These are phyloP conservation scores for Neobulgaria alba DNA, from an alignment of 2,329 filamentous ascomycete genomes.

Conservation along the genomic window DNA sequence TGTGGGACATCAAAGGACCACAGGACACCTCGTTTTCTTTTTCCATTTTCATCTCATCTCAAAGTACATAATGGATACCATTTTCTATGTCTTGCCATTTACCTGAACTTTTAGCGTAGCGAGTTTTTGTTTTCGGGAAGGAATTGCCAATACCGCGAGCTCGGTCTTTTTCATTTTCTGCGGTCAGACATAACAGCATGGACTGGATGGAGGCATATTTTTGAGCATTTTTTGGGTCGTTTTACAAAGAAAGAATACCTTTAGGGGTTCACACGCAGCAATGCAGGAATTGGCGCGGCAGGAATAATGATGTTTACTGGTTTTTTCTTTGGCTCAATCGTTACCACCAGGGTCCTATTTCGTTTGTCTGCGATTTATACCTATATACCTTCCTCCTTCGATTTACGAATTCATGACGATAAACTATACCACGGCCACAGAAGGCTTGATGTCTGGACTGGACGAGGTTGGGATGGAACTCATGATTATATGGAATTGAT, in stretches of 20 bases:
- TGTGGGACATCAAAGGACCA: constrained; percentile 24
- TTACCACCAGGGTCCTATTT: constrained; percentile 9
- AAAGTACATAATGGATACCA: constrained; percentile 28
- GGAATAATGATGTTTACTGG: constrained; percentile 24
- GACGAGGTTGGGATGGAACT: constrained; percentile 3
- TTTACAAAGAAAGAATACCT: constrained; percentile 25
- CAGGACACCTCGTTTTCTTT: constrained; percentile 17
- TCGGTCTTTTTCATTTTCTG: constrained; percentile 25
- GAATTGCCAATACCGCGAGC: constrained; percentile 30
- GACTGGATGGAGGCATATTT: constrained; percentile 24
- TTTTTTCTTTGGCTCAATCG: constrained; percentile 24
- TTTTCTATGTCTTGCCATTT: constrained; percentile 28
- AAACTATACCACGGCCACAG: neutral
- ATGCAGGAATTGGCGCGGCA: constrained; percentile 46
- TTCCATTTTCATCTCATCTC: constrained; percentile 13
- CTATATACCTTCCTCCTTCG: constrained; percentile 8
- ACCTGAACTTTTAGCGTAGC: constrained; percentile 41
- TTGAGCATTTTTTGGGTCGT: constrained; percentile 29
- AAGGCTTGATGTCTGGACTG: constrained; percentile 2
- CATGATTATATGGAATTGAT: constrained; percentile 2
- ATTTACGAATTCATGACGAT: constrained; percentile 1
- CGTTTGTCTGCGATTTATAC: constrained; percentile 23
- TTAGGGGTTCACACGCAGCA: constrained; percentile 54
- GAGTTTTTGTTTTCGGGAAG: constrained; percentile 38
- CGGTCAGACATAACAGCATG: constrained; percentile 9